Evolutionary conservation across 306 rosid genomes (phyloP).

Genomic region (Parietaria judaica): DNA sequence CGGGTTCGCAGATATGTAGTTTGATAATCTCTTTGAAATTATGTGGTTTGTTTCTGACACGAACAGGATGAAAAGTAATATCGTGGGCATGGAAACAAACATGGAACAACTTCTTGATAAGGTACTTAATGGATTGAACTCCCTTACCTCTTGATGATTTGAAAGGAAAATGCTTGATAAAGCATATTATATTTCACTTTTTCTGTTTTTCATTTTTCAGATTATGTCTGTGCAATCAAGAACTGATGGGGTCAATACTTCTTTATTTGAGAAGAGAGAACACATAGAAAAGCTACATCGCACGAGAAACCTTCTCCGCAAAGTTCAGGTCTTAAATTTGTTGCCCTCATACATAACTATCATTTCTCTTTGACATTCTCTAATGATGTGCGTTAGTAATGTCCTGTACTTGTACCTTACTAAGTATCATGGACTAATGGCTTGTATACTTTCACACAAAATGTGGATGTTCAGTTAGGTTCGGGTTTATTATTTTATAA

Average conservation of each 20-base stretch:
- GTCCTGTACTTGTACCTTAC: too few species aligned
- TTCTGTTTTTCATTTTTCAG: conserved; percentile 34
- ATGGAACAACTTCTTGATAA: conserved; percentile 92
- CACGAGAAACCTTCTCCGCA: conserved; percentile 83
- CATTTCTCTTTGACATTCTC: too few species aligned
- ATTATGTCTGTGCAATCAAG: conserved; percentile 89
- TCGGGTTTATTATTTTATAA: too few species aligned
- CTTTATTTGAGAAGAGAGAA: conserved; percentile 78
- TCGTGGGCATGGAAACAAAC: conserved; percentile 82
- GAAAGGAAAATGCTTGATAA: not conserved
- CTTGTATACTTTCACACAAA: too few species aligned
- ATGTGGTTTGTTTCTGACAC: not conserved
- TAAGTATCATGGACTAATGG: too few species aligned
- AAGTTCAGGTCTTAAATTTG: conserved; percentile 59
- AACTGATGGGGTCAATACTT: conserved; percentile 78
- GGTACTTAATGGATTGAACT: conserved; percentile 22
- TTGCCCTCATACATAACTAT: too few species aligned
- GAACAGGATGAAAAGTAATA: conserved; percentile 87
- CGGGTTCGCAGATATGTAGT: not conserved
- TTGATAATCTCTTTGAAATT: not conserved
- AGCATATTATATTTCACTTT: conserved; percentile 10
- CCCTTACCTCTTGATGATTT: not conserved
- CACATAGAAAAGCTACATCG: conserved; percentile 79
- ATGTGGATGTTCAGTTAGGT: too few species aligned
- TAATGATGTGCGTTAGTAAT: too few species aligned